These are phyloP conservation scores for Fusarium veterinarium DNA, from an alignment of 2,329 filamentous ascomycete species.

Conservation along the genomic window DNA sequence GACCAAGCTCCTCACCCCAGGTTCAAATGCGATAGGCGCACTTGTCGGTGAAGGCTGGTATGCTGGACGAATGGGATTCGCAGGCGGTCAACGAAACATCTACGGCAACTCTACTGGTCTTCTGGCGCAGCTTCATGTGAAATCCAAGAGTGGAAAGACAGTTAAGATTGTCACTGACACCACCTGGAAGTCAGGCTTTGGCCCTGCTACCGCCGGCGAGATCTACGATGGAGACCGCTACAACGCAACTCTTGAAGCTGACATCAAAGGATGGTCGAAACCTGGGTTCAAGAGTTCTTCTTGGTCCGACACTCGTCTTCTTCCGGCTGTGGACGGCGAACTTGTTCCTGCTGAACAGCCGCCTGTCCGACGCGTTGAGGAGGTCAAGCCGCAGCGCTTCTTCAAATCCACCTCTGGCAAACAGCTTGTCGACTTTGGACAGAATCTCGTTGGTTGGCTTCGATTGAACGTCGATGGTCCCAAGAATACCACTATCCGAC, in stretches of 20 bases:
- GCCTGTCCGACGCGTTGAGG: conserved; percentile 51
- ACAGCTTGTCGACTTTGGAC: conserved; percentile 65
- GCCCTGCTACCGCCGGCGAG: conserved; percentile 50
- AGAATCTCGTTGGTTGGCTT: conserved; percentile 66
- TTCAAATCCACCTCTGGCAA: conserved; percentile 56
- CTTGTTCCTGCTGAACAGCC: conserved; percentile 53
- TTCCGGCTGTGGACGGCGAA: background rate
- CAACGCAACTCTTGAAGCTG: conserved; percentile 54
- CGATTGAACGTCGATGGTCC: conserved; percentile 53
- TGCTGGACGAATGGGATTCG: conserved; percentile 49
- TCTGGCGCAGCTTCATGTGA: conserved; percentile 52
- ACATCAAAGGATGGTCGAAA: conserved; percentile 46
- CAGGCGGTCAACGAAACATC: conserved; percentile 38
- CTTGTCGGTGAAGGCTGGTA: conserved; percentile 64
- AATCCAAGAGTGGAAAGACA: conserved; percentile 46
- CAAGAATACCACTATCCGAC: conserved; percentile 54
- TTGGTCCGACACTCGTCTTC: conserved; percentile 48
- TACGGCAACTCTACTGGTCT: conserved; percentile 54
- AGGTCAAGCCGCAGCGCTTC: conserved; percentile 49
- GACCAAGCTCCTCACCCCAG: conserved; percentile 54
- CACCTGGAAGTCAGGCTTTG: conserved; percentile 50
- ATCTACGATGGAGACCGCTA: conserved; percentile 65
- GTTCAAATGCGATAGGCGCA: conserved; percentile 50
- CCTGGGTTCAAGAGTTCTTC: conserved; percentile 50
- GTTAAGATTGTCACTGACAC: conserved; percentile 50